These are phyloP conservation scores for Sicyos edulis DNA, from an alignment of 306 rosid species.

Conservation along the genomic window DNA sequence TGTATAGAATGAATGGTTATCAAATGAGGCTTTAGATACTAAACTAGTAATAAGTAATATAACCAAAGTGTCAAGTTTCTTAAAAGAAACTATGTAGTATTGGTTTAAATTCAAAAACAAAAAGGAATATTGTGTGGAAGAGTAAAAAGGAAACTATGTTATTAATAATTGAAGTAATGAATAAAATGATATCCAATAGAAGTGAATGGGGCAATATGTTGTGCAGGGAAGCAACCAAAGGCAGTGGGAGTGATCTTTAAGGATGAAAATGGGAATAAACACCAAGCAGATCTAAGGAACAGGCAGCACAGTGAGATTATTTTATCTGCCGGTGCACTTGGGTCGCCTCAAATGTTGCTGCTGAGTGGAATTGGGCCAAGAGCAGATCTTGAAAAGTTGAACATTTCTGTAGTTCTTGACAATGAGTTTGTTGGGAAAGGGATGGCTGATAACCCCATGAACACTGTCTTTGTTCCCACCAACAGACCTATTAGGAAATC, in stretches of 20 bases:
- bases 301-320: constrained; percentile 55
- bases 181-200: constrained; percentile 1
- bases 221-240: constrained; percentile 55
- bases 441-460: constrained; percentile 96
- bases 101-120: background rate
- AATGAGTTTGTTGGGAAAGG: constrained; percentile 74
- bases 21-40: background rate
- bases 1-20: no score
- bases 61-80: no score
- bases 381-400: constrained; percentile 52
- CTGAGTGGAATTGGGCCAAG: constrained; percentile 88
- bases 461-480: constrained; percentile 67
- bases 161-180: background rate
- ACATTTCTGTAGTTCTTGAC: constrained; percentile 53
- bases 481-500: constrained; percentile 45
- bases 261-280: constrained; percentile 78
- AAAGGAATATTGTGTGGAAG: background rate
- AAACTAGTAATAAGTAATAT: background rate
- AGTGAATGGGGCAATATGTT: background rate
- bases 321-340: constrained; percentile 79
- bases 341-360: constrained; percentile 76
- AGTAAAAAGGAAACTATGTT: background rate
- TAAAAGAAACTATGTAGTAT: background rate
- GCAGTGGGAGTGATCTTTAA: constrained; percentile 73
- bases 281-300: constrained; percentile 48